These are phyloP conservation scores for Phaeomoniella chlamydospora DNA, from an alignment of 2,329 filamentous ascomycete genomes.

Conservation along the genomic window DNA sequence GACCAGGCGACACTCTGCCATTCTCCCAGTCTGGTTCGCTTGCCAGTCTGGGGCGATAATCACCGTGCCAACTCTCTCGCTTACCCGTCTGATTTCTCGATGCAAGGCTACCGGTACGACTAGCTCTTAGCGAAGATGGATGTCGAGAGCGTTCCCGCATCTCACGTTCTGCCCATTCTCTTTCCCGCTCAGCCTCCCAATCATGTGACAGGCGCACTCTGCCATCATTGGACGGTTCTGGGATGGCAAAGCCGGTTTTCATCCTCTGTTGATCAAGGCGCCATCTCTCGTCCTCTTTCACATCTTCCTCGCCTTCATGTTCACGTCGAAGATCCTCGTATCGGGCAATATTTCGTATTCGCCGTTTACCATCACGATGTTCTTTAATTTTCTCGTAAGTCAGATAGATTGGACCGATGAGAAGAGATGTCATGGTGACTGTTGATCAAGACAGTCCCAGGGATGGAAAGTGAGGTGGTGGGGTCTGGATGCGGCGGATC, in stretches of 20 bases:
- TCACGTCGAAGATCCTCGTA: neutral
- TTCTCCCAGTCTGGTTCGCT: neutral
- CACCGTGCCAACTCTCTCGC: neutral
- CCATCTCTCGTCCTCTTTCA: neutral
- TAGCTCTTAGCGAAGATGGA: neutral
- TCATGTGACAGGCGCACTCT: neutral
- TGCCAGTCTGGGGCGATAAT: neutral
- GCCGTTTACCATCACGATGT: neutral
- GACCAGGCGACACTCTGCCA: neutral
- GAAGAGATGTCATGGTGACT: neutral
- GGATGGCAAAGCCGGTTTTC: neutral
- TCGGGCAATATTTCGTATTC: neutral
- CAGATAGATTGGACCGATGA: neutral
- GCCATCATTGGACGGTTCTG: neutral
- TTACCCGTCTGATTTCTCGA: neutral
- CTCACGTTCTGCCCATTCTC: neutral
- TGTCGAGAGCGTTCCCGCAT: neutral
- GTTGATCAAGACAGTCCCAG: no score
- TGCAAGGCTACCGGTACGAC: neutral
- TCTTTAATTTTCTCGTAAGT: neutral
- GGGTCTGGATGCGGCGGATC: no score
- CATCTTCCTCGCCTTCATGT: neutral
- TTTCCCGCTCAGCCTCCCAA: neutral
- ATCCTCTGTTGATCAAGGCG: neutral
- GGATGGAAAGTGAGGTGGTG: no score